phyloP scores from a whole-genome alignment of 2,329 filamentous ascomycete species.

The Paecilomyces sp. region DNA sequence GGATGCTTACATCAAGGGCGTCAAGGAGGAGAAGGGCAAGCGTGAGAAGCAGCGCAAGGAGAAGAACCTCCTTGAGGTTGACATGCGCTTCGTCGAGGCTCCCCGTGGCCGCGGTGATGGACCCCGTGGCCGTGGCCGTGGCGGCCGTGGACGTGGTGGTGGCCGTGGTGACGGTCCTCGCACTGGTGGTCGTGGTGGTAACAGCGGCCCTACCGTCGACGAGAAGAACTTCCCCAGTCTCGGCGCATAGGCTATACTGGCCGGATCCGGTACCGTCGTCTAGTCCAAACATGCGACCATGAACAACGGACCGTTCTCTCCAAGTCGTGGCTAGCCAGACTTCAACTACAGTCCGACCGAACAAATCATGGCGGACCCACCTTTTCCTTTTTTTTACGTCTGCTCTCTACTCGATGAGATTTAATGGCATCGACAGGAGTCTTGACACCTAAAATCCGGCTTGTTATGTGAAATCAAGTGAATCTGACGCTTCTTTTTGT shows the following conservation, averaged over 20 bases:
- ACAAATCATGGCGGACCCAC: background rate
- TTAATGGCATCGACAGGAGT: background rate
- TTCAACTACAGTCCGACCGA: background rate
- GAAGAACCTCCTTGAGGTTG: slow-evolving; percentile 84
- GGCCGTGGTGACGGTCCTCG: slow-evolving; percentile 39
- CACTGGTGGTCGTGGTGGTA: slow-evolving; percentile 22
- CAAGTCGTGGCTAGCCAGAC: background rate
- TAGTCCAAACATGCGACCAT: background rate
- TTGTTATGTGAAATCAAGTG: background rate
- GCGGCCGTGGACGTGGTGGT: slow-evolving; percentile 34
- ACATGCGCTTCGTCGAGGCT: slow-evolving; percentile 72
- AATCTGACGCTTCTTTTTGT: background rate
- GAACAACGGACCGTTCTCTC: background rate
- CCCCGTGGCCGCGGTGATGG: slow-evolving; percentile 48
- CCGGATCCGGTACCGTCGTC: background rate
- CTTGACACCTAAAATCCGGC: background rate
- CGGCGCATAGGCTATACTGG: slow-evolving; percentile 30
- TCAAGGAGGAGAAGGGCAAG: slow-evolving; percentile 62
- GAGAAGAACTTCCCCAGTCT: slow-evolving; percentile 42
- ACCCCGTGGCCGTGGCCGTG: slow-evolving; percentile 39
- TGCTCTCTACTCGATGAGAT: background rate
- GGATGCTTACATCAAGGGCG: slow-evolving; percentile 65
- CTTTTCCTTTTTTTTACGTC: background rate
- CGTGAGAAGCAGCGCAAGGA: slow-evolving; percentile 86
- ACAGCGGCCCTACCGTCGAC: slow-evolving; percentile 24